Evolutionary conservation across 2,329 filamentous ascomycete genomes (phyloP).

Genomic region (Diaporthe caulivora): DNA sequence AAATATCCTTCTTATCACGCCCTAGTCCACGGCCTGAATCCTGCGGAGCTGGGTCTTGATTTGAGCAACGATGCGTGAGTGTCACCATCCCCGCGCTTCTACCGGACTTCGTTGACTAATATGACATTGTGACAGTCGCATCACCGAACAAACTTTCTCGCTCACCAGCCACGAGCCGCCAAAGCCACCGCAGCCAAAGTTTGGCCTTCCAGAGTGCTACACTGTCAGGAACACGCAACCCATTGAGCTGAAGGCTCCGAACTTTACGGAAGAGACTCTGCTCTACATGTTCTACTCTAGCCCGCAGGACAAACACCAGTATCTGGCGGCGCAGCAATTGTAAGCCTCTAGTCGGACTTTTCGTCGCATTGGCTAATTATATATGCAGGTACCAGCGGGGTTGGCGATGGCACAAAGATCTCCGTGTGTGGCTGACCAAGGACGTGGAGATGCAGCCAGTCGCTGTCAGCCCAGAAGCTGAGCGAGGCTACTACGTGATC

Average conservation of each 20-base stretch:
- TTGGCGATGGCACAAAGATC: conserved; percentile 78
- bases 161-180: conserved; percentile 72
- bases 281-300: conserved; percentile 80
- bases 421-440: conserved; percentile 76
- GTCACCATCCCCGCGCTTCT: not conserved
- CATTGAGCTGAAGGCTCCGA: conserved; percentile 74
- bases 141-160: conserved; percentile 72
- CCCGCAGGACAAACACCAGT: conserved; percentile 72
- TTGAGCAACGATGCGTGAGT: conserved; percentile 69
- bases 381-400: conserved; percentile 68
- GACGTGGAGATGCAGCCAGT: conserved; percentile 75
- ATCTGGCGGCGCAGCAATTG: conserved; percentile 73
- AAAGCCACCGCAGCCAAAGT: conserved; percentile 68
- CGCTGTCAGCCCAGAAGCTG: conserved; percentile 67
- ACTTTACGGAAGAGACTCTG: conserved; percentile 77
- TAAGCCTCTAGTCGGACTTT: conserved; percentile 51
- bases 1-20: conserved; percentile 74
- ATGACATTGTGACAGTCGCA: conserved; percentile 52
- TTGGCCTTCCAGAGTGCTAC: conserved; percentile 74
- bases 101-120: conserved; percentile 38
- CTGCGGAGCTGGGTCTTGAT: conserved; percentile 68
- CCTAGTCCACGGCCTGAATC: conserved; percentile 71
- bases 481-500: conserved; percentile 75
- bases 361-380: not conserved
- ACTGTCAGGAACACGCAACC: conserved; percentile 75